Base-by-base conservation (phyloP, 345 rosid genomes). In the Fremontodendron californicum region DNA sequence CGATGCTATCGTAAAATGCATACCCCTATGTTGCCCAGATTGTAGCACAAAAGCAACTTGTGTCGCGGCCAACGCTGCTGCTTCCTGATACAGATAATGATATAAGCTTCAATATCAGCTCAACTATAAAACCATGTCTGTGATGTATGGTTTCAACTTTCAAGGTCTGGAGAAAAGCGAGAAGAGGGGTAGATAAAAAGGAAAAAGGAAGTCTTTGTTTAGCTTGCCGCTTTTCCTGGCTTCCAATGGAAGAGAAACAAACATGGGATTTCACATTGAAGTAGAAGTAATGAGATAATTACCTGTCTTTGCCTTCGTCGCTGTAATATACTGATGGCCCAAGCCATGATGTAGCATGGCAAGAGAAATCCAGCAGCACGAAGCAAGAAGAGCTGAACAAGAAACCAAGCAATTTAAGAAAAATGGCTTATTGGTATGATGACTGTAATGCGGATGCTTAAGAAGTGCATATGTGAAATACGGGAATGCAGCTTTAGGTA, bases 271-370 rank as follows among this genome's bases (percentile, higher is more conserved):
- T 45, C 46, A 29, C 46, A 23, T 63, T 60, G 39, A 55, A 70
- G 67, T 60, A 54, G 64, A 69, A 67, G n/a, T 15, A 45, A 52
- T 4, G 29, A 51, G 77, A 68, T 49, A 76, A 82, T 69, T 63
- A 95, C 99, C 91, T 91, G 98, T 87, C 95, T 91, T 77, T 92
- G 97, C 78, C 97, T 87, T 51, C 97, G 87, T 0, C 93, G 94
- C 82, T 96, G 97, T 83, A 96, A 80, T 75, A 92, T 90, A 81
- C 95, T 91, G 75, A 96, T 88, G 68, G 98, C 97, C 97, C 98
- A 94, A 55, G 97, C 98, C 99, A 96, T 96, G 79, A 96, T 92
- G 84, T 96, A 96, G 84, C 99, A 96, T 19, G 99, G 97, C 78
- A 96, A 89, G 82, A 92, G 94, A 84, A 93, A 90, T 27, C 90